Evolutionary conservation across 2,329 filamentous ascomycete species (phyloP), one percentile per base, ranked within the genome.

Genomic region (Colletotrichum caudatum): DNA sequence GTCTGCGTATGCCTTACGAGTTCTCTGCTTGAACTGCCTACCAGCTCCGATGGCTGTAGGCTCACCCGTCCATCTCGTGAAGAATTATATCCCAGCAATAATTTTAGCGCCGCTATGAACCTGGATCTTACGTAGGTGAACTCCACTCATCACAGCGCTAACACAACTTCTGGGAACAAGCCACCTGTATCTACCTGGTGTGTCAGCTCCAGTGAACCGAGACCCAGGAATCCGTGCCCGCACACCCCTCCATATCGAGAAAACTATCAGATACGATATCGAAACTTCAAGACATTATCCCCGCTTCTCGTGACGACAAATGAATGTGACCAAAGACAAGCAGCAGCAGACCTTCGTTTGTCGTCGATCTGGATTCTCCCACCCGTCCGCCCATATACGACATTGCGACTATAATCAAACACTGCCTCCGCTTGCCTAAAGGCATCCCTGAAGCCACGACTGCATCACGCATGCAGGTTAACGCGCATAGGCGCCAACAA

Each of bases 401-500:
- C 18, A 61, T 56, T 26, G 54, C 12, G 39, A 60, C 14, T 23
- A 14, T 29, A 16, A 61, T 50, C 46, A 37, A 53, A 50, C 44
- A 50, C 58, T 20, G 59, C 46, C 59, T 39, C 44, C 48, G 59
- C 54, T 53, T 51, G 68, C 23, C 35, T n/a, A 6, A 35, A 37
- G 29, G 62, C 50, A 67, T 73, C 68, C 68, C 68, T 68, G 71
- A 35, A 64, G 67, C 71, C 53, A 66, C 61, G 53, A 48, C 63
- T 62, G 58, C 63, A 66, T 71, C 72, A 69, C 61, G 69, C 69
- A 72, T 72, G 72, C 65, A 69, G 54, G 54, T 59, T 66, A 64
- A 63, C 58, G 35, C 68, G 70, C 73, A 73, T 73, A 74, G 66
- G 73, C 73, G 73, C 73, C 71, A 67, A 67, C 62, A 66, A 63